phyloP scores from a whole-genome alignment of 169 alveolate genomes.

The Toxoplasma gondii region DNA sequence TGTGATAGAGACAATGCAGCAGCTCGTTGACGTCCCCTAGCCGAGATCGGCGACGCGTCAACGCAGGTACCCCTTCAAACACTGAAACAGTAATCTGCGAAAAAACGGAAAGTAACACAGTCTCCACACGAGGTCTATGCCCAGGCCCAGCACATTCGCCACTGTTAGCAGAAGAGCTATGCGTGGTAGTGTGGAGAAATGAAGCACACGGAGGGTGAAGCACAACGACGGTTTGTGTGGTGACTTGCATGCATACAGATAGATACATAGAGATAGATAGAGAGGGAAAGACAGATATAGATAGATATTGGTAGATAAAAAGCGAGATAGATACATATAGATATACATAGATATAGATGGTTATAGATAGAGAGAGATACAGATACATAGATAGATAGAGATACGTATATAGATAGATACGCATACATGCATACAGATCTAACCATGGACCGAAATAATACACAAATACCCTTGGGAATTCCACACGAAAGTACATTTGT shows the following conservation, averaged over 20 bases:
- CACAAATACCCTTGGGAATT: neutral
- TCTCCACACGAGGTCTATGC: neutral
- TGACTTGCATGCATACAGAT: too few relatives aligned
- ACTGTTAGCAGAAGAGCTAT: too few relatives aligned
- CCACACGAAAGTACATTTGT: neutral
- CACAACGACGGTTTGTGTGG: too few relatives aligned
- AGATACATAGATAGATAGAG: neutral
- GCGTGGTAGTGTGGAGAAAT: too few relatives aligned
- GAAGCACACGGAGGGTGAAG: too few relatives aligned
- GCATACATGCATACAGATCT: neutral
- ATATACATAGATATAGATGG: neutral
- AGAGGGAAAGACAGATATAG: too few relatives aligned
- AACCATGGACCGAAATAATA: neutral
- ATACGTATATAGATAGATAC: neutral
- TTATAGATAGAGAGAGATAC: neutral
- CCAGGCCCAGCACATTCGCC: neutral
- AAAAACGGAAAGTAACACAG: neutral
- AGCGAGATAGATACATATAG: neutral
- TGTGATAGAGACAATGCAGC: neutral
- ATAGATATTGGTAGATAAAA: too few relatives aligned
- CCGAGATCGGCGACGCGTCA: neutral
- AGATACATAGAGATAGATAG: too few relatives aligned
- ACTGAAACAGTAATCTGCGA: neutral
- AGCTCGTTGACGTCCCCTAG: neutral
- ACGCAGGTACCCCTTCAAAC: constrained; percentile 19